Evolutionary conservation across 805 yeast genomes (phyloP).

Genomic region (Yarrowia osloensis): DNA sequence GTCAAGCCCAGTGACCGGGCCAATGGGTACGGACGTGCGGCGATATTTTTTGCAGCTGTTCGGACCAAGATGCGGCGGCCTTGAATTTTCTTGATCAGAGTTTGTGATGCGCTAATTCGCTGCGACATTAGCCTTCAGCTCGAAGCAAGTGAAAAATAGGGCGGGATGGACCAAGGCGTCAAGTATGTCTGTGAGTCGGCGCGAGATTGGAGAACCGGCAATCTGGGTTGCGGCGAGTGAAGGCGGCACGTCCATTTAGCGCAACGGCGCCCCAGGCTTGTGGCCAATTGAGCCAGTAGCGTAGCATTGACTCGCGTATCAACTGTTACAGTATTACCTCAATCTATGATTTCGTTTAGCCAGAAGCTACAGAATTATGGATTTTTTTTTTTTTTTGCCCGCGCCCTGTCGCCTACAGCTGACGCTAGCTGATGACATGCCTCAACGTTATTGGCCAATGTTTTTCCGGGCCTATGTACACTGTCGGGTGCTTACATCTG

Average conservation of each 20-base stretch:
- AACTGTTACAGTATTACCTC: neutral
- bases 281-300: no score
- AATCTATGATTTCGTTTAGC: neutral
- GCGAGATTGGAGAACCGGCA: neutral
- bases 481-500: neutral
- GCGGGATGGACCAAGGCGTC: neutral
- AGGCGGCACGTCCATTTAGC: neutral
- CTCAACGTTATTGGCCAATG: conserved; percentile 2
- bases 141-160: conserved; percentile 6
- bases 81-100: conserved; percentile 8
- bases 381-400: no score
- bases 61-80: conserved; percentile 11
- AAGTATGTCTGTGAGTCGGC: neutral
- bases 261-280: no score
- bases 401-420: neutral
- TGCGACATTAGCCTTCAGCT: conserved; percentile 1
- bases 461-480: conserved; percentile 20
- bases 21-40: conserved; percentile 20
- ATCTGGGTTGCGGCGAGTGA: neutral
- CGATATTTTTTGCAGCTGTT: neutral
- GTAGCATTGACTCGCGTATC: no score
- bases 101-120: conserved; percentile 15
- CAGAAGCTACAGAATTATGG: neutral
- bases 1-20: neutral
- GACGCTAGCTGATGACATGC: conserved; percentile 4